phyloP scores from a whole-genome alignment of 176 grass and related monocot genomes.

The Juncus effusus region DNA sequence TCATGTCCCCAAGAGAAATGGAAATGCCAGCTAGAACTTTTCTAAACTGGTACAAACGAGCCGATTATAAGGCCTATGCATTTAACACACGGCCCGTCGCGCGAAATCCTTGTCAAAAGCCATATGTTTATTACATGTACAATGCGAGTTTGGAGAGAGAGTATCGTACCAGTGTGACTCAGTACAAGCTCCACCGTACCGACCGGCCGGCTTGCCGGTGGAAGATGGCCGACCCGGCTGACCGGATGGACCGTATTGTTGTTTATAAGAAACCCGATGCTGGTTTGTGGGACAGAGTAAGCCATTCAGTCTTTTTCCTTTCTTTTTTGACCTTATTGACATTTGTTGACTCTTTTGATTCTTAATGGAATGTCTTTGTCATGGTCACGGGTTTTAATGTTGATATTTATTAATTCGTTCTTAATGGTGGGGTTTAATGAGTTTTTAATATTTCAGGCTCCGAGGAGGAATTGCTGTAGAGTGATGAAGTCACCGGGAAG shows the following conservation, averaged over 20 bases:
- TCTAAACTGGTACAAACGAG: conserved; percentile 91
- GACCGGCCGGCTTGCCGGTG: conserved; percentile 72
- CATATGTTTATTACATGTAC: conserved; percentile 73
- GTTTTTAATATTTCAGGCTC: conserved; percentile 44
- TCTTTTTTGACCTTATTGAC: neutral
- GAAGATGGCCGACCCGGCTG: conserved; percentile 79
- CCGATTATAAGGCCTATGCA: conserved; percentile 89
- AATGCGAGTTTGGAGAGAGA: conserved; percentile 18
- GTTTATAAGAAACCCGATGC: conserved; percentile 82
- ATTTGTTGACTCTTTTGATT: conserved; percentile 8
- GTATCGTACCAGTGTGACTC: conserved; percentile 59
- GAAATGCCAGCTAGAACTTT: conserved; percentile 92
- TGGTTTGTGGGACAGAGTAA: conserved; percentile 76
- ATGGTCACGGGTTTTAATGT: neutral
- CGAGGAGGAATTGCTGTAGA: conserved; percentile 75
- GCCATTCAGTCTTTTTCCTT: neutral
- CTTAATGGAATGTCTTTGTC: neutral
- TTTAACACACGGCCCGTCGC: conserved; percentile 88
- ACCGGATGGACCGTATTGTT: conserved; percentile 60
- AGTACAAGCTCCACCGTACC: conserved; percentile 54
- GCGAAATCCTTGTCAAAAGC: conserved; percentile 82
- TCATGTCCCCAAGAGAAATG: conserved; percentile 94
- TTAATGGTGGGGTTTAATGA: neutral
- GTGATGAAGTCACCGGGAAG: conserved; percentile 49
- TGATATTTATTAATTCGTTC: conserved; percentile 14